A percentile compares a stretch with the other conserved stretches of the same genome.
Evolutionary conservation across 2,329 filamentous ascomycete species (phyloP).

Genomic region (Alternaria brassicae): DNA sequence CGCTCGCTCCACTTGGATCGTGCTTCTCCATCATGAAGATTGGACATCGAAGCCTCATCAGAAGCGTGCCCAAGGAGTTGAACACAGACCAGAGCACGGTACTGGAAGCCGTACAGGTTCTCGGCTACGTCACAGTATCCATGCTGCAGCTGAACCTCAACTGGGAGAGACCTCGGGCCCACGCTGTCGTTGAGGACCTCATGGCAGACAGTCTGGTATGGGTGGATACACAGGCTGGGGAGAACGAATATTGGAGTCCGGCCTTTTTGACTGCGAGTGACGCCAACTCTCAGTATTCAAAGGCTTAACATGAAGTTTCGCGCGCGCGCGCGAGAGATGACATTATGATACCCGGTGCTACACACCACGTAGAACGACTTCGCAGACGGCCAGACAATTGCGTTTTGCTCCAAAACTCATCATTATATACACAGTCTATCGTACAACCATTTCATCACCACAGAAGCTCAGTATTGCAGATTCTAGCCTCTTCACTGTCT

Average conservation of each 20-base stretch:
- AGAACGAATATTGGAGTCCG: conserved; percentile 94
- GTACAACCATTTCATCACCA: conserved; percentile 49
- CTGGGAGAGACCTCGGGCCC: conserved; percentile 85
- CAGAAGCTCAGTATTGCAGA: conserved; percentile 57
- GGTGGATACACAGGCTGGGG: conserved; percentile 84
- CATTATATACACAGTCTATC: conserved; percentile 1
- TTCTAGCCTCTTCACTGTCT: conserved; percentile 47
- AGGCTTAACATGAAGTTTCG: not conserved
- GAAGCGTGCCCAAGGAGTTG: conserved; percentile 92
- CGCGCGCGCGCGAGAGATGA: not conserved
- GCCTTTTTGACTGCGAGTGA: conserved; percentile 65
- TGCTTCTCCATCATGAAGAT: conserved; percentile 86
- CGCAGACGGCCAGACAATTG: not conserved
- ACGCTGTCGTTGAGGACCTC: conserved; percentile 89
- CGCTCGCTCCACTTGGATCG: conserved; percentile 84
- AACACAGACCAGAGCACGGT: conserved; percentile 94
- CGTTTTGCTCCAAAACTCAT: not conserved
- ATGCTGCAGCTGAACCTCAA: conserved; percentile 87
- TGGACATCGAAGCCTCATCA: conserved; percentile 84
- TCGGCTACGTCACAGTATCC: conserved; percentile 87
- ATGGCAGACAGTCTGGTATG: conserved; percentile 89
- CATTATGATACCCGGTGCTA: conserved; percentile 26
- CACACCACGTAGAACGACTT: not conserved
- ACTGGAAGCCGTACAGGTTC: conserved; percentile 85
- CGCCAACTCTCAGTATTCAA: not conserved